Evolutionary conservation across 2,329 filamentous ascomycete species (phyloP).

Genomic region (Alternaria burnsii): DNA sequence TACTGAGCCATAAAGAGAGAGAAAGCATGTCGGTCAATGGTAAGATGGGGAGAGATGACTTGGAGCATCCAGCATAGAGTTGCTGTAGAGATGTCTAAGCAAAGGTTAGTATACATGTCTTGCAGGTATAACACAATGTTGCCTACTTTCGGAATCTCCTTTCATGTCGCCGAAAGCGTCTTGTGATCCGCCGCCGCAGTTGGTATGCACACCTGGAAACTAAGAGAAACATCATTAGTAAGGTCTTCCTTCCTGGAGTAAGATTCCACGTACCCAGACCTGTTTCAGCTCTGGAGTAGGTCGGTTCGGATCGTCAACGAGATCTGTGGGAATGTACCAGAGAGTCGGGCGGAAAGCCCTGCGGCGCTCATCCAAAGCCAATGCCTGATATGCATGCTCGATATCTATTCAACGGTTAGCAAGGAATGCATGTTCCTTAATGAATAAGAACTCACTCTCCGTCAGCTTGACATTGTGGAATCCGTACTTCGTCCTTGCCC

Average conservation of each 20-base stretch:
- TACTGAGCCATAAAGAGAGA: conserved; percentile 52
- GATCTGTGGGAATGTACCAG: conserved; percentile 56
- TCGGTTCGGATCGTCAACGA: conserved; percentile 32
- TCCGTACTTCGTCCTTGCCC: conserved; percentile 34
- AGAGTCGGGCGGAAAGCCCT: conserved; percentile 62
- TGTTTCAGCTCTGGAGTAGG: conserved; percentile 55
- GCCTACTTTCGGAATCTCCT: conserved; percentile 45
- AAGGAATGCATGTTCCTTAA: not conserved
- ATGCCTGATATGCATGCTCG: conserved; percentile 63
- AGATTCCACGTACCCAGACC: conserved; percentile 53
- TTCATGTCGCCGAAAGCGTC: conserved; percentile 43
- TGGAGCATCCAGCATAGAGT: conserved; percentile 65
- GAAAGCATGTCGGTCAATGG: conserved; percentile 56
- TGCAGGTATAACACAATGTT: not conserved
- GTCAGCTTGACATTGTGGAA: conserved; percentile 49
- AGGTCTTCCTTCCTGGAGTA: not conserved
- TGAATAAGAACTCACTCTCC: conserved; percentile 34
- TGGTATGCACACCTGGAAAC: conserved; percentile 62
- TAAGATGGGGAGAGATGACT: conserved; percentile 57
- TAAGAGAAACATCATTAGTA: not conserved
- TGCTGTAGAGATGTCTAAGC: conserved; percentile 55
- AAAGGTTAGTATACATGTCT: not conserved
- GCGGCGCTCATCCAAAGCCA: conserved; percentile 64
- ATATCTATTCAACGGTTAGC: conserved; percentile 51
- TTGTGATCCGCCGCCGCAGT: conserved; percentile 58